These are phyloP conservation scores for Debaryomyces nepalensis DNA, from an alignment of 1,139 yeast genomes.

Conservation along the genomic window DNA sequence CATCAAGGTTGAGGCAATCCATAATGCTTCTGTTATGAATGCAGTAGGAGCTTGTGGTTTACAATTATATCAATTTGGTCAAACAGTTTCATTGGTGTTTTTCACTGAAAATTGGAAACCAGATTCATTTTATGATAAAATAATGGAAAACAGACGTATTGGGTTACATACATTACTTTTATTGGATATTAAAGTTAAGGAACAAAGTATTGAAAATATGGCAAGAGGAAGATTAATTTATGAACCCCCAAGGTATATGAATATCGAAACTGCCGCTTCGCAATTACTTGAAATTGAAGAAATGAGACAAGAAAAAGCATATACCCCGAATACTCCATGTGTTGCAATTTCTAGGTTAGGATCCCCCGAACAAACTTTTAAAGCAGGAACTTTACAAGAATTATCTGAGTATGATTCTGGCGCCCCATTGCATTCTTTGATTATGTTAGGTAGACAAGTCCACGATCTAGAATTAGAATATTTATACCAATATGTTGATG, in stretches of 20 bases:
- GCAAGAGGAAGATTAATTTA: conserved; percentile 90
- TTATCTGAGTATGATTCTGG: conserved; percentile 86
- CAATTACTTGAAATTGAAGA: conserved; percentile 90
- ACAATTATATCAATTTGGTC: conserved; percentile 94
- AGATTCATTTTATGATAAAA: conserved; percentile 88
- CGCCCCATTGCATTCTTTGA: conserved; percentile 89
- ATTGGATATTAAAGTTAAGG: conserved; percentile 93
- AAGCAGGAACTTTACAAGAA: conserved; percentile 81
- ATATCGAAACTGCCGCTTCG: conserved; percentile 83
- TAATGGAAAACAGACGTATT: conserved; percentile 83
- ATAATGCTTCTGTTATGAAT: conserved; percentile 97
- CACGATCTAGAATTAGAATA: conserved; percentile 93
- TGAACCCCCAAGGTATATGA: conserved; percentile 98
- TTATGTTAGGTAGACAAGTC: conserved; percentile 89
- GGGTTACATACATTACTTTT: conserved; percentile 90
- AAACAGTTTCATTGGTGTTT: conserved; percentile 92
- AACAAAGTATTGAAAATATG: conserved; percentile 92
- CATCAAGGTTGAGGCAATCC: conserved; percentile 80
- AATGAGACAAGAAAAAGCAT: conserved; percentile 70
- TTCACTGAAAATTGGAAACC: conserved; percentile 97
- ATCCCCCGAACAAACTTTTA: conserved; percentile 77
- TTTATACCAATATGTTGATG: conserved; percentile 73
- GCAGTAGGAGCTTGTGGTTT: conserved; percentile 98
- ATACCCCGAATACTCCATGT: conserved; percentile 87
- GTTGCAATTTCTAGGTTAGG: conserved; percentile 93